A percentile compares a stretch with the other conserved stretches of the same genome.
phyloP scores from a whole-genome alignment of 306 rosid species.

The Boehmeria nivea region DNA sequence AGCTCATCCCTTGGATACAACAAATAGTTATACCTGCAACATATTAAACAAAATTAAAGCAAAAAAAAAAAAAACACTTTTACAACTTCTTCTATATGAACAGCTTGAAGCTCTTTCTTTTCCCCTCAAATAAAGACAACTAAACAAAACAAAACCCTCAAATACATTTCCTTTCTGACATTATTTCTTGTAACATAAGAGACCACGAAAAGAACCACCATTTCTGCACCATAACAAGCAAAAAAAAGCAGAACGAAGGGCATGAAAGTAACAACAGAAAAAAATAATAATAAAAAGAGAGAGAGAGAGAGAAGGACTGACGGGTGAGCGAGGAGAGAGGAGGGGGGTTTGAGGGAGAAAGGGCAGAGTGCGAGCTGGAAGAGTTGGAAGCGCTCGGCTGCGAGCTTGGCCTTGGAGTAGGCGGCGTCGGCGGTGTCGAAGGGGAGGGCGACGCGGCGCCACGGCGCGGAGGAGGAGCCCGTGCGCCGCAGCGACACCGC shows the following conservation, averaged over 20 bases:
- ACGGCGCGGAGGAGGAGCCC: slow-evolving; percentile 53
- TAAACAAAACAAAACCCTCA: background rate
- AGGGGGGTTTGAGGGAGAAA: slow-evolving; percentile 42
- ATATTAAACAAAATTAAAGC: no score
- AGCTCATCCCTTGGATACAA: slow-evolving; percentile 86
- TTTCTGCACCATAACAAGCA: no score
- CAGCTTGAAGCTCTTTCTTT: background rate
- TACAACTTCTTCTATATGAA: background rate
- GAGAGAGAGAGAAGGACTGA: slow-evolving; percentile 29
- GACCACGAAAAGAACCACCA: no score
- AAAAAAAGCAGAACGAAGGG: no score
- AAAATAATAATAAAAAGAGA: background rate
- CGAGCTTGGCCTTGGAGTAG: slow-evolving; percentile 55
- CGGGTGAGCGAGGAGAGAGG: slow-evolving; percentile 67
- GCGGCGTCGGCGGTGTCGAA: slow-evolving; percentile 60
- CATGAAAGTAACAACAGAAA: background rate
- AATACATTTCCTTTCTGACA: background rate
- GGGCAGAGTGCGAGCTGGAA: slow-evolving; percentile 87
- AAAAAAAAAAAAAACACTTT: slow-evolving; percentile 4
- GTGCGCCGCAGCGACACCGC: slow-evolving; percentile 65
- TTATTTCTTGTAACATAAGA: background rate
- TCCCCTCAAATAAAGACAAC: no score
- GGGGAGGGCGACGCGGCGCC: slow-evolving; percentile 56
- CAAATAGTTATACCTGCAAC: slow-evolving; percentile 71
- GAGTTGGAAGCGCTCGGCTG: slow-evolving; percentile 73